These are phyloP conservation scores for Polyrhizophydium stewartii DNA, from an alignment of 371 early-diverging fungal genomes.

Conservation along the genomic window DNA sequence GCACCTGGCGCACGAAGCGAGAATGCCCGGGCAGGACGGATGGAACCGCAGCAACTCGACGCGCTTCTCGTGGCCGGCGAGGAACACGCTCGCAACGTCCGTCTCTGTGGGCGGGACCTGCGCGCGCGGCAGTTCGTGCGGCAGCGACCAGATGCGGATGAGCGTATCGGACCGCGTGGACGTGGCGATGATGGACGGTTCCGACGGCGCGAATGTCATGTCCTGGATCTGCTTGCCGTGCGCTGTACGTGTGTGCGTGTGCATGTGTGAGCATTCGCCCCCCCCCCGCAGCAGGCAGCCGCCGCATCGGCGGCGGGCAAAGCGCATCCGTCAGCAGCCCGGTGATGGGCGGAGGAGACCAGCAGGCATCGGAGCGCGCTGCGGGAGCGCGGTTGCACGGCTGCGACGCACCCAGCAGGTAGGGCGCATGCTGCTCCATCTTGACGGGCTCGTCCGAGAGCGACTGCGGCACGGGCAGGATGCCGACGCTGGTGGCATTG, in stretches of 20 bases:
- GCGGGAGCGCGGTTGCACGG: background rate
- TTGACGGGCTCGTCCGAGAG: constrained; percentile 3
- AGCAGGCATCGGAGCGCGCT: background rate
- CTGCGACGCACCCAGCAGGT: constrained; percentile 8
- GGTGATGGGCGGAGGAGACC: background rate
- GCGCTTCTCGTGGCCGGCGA: constrained; percentile 31
- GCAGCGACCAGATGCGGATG: constrained; percentile 23
- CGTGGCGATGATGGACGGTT: constrained; percentile 11
- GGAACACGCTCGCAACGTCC: constrained; percentile 18
- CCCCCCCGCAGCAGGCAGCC: no score
- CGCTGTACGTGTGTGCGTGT: constrained; percentile 7
- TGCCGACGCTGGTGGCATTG: constrained; percentile 3
- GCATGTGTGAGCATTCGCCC: no score
- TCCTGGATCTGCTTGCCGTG: constrained; percentile 27
- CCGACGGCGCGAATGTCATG: constrained; percentile 13
- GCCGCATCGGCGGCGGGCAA: no score
- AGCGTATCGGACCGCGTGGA: constrained; percentile 16
- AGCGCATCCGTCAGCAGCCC: background rate
- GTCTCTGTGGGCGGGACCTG: constrained; percentile 5
- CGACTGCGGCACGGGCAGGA: constrained; percentile 8
- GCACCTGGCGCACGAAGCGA: constrained; percentile 13
- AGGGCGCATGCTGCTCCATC: constrained; percentile 9
- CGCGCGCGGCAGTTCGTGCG: background rate
- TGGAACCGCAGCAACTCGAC: constrained; percentile 23
- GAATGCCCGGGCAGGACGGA: constrained; percentile 17